Base-by-base conservation (phyloP, 2,329 filamentous ascomycete genomes). In the Diaporthe aspalathi region DNA sequence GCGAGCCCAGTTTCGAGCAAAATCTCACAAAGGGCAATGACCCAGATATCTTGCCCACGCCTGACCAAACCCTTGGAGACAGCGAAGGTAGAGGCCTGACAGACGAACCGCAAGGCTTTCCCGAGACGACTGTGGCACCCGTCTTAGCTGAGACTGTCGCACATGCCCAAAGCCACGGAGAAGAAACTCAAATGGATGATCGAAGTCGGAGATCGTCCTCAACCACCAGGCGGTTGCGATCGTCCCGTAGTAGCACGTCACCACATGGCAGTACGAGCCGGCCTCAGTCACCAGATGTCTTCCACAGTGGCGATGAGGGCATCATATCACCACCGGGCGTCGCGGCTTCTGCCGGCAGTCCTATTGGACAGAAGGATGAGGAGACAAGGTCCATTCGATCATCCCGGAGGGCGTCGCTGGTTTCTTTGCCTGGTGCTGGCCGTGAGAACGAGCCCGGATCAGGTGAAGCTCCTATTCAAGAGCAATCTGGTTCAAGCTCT, bases 291-390 rank as follows among this genome's bases (percentile, higher is more conserved):
- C 54, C 66, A 20, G 66, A 68, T 40, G 54, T 47, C 29, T 24
- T 40, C 20, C 29, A 60, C 7, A 68, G 66, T 16, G 66, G 53
- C 14, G 53, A 68, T 29, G 53, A 54, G 12, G 35, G 27, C 9
- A 17, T 45, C 22, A 9, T 11, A 20, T 67, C 63, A 24, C 49
- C 63, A 5, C 63, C 17, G 29, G 32, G 32, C 16, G 45, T 53
- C 17, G 20, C 43, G 2, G 16, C 22, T n/a, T 60, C 70, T 50
- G 71, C 35, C 17, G 69, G 63, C n/a, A 62, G 38, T 50, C 40
- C 50, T n/a, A 24, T 67, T 8, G 65, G 54, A 3, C 70, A 69
- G 43, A 74, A 71, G 32, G 50, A 63, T 40, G 72, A 74, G 70
- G 73, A 73, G 66, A 40, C 53, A 16, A 43, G 66, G 32, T 67